Evolutionary conservation across 352 stramenopile species (phyloP), one percentile per base, ranked within the genome.

Genomic region (Globisporangium uncinulatum): DNA sequence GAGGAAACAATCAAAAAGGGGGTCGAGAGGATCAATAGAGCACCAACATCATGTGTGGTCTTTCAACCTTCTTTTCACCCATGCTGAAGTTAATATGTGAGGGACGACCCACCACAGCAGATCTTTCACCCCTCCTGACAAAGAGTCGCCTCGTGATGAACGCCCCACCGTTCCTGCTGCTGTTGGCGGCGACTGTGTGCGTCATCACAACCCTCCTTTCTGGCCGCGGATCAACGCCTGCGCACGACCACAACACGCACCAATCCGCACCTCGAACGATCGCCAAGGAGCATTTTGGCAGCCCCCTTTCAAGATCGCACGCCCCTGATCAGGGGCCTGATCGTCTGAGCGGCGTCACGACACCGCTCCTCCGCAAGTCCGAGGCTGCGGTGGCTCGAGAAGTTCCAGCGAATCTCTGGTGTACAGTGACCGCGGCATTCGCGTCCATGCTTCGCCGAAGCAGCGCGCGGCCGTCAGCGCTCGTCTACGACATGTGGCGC

Each of bases 401-500:
- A 1, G 24, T 29, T 29, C 24, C 6, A 7, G 19, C 44, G 44
- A 24, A 17, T 3, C 19, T 21, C 41, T 46, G 15, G 44, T n/a
- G 19, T 21, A 49, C 10, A 6, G 42, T 20, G 42, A 21, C 14
- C 21, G 44, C 44, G 3, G 3, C 29, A 4, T 15, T 21, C 47
- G 19, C 24, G 15, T n/a, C 24, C 31, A 24, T 29, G 24, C 24
- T 29, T 29, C 24, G 4, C 24, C 24, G 24, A 44, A 24, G 45
- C 17, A 59, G 29, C 42, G n/a, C 32, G 13, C 7, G n/a, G 15
- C 10, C 37, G 2, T 11, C 13, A 17, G 8, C 14, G 13, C 9
- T 17, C 44, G 29, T 20, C 14, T 53, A 34, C 56, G 41, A 57
- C 19, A 56, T 57, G 48, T 62, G 56, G 56, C 42, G 8, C 5